These are phyloP conservation scores for Eudorina sp. DNA, from an alignment of 139 green algal species.

Conservation along the genomic window DNA sequence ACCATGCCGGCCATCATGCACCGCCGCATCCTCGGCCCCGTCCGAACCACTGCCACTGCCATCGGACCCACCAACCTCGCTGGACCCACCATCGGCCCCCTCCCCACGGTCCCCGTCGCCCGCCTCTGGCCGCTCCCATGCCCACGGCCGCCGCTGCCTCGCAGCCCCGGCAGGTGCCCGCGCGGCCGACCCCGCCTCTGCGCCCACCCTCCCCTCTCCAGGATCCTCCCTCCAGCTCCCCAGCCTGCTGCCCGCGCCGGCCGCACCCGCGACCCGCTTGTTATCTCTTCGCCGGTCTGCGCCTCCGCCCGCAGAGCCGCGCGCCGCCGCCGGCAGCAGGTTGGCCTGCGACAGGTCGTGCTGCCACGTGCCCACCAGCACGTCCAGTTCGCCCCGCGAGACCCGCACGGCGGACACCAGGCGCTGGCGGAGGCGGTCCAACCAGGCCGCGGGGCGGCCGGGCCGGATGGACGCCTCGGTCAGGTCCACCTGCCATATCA, in stretches of 20 bases:
- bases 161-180: not conserved
- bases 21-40: no score
- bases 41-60: not conserved
- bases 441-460: conserved; percentile 58
- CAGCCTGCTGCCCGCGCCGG: not conserved
- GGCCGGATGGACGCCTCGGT: conserved; percentile 72
- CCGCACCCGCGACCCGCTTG: no score
- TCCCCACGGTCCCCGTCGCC: not conserved
- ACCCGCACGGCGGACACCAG: conserved; percentile 57
- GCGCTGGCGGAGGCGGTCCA: conserved; percentile 51
- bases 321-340: conserved; percentile 51
- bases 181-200: not conserved
- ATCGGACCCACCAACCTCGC: not conserved
- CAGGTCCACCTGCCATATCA: conserved; percentile 82
- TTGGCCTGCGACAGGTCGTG: conserved; percentile 85
- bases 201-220: no score
- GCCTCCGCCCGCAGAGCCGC: no score
- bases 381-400: conserved; percentile 27
- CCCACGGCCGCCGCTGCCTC: not conserved
- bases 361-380: conserved; percentile 79
- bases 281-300: no score
- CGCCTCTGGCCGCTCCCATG: not conserved
- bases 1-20: no score
- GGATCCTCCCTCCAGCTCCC: not conserved
- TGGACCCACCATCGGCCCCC: no score